Base-by-base conservation (phyloP, 2,329 filamentous ascomycete genomes). In the Graphium sp. region DNA sequence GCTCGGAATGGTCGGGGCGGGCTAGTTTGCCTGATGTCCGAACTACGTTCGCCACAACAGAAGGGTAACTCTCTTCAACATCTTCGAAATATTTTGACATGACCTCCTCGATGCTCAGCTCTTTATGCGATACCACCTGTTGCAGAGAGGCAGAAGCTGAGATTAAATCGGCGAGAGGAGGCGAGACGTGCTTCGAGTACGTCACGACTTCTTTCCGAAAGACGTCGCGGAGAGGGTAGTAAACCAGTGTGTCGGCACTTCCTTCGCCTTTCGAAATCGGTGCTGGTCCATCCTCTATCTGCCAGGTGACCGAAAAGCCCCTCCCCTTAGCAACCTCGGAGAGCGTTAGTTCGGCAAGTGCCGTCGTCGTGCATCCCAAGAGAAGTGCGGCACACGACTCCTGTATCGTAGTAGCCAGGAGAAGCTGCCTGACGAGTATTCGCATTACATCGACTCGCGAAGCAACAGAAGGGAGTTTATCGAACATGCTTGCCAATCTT, bases 1-100 rank as follows among this genome's bases (percentile, higher is more conserved):
- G 43, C 7, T 31, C 35, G 24, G 21, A 25, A 12, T 19, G 20
- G 5, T 32, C 41, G n/a, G 41, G 45, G 16, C 68, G 53, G 25
- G 73, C 59, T 22, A 95, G 61, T 52, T 91, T 93, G 29, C 73
- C 75, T n/a, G 80, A 76, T 19, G 87, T 98, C 36, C 83, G 72
- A 5, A 94, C 87, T 7, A 98, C 89, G 47, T 98, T 98, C 18
- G 85, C 78, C 39, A 98, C 85, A 32, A 95, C 83, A 31, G 80
- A 82, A 4, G 85, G 81, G 44, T 91, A 94, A 34, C 77, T 78
- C 38, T 72, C 69, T 46, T 93, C 85, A 11, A 93, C 49, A 22
- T 82, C 22, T 26, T 29, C 18, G 43, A 98, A 93, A 49, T 94
- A 98, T 32, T 83, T 74, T 33, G 64, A 57, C 75, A 95, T 85